Evolutionary conservation across 1,139 yeast species (phyloP).

Genomic region (Protomyces arabidopsidicola): DNA sequence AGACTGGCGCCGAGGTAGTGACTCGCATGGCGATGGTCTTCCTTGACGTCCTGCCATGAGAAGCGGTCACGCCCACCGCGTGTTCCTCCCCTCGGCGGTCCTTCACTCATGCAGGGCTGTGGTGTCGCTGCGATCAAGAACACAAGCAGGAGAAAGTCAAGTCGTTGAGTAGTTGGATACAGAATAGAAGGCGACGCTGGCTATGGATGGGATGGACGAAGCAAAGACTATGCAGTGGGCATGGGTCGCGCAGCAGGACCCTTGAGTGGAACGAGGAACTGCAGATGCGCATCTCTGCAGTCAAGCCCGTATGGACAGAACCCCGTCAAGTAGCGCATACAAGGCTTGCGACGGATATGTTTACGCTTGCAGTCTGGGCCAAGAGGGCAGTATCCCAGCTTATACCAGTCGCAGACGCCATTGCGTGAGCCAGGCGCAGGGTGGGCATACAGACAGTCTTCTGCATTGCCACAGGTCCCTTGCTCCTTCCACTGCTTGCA

Average conservation of each 20-base stretch:
- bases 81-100: constrained; percentile 35
- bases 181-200: no score
- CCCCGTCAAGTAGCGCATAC: constrained; percentile 83
- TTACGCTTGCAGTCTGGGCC: constrained; percentile 84
- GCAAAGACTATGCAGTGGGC: background rate
- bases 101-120: constrained; percentile 15
- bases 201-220: background rate
- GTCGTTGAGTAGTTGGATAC: background rate
- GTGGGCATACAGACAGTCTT: constrained; percentile 90
- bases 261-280: constrained; percentile 35
- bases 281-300: constrained; percentile 46
- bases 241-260: constrained; percentile 8
- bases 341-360: constrained; percentile 70
- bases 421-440: constrained; percentile 83
- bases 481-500: constrained; percentile 50
- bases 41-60: constrained; percentile 37
- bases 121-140: background rate
- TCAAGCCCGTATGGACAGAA: constrained; percentile 69
- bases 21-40: constrained; percentile 35
- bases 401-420: constrained; percentile 80
- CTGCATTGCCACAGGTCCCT: constrained; percentile 89
- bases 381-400: constrained; percentile 83
- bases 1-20: constrained; percentile 38
- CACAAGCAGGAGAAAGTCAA: background rate
- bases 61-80: constrained; percentile 38